Evolutionary conservation across 352 stramenopile genomes (phyloP), one percentile per base, ranked within the genome.

Genomic region (Phytophthora constricta): DNA sequence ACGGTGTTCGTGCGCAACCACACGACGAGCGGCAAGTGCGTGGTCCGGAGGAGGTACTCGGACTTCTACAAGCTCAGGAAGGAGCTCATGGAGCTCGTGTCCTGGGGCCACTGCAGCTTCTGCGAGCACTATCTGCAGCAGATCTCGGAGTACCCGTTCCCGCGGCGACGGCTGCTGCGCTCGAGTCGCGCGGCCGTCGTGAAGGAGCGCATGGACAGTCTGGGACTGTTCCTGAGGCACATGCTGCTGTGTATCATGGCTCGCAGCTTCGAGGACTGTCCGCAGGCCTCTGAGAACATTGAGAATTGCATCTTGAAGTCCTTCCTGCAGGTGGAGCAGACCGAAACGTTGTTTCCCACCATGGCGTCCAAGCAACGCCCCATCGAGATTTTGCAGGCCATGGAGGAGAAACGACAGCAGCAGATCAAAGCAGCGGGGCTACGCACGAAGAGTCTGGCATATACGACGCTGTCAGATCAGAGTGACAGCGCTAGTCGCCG

Each of bases 51-150:
- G 16, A 79, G 87, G n/a, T 95, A 95, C 66, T 94, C 85, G 53
- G 85, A 95, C 69, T 95, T 95, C 57, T 95, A 84, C 71, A 83
- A 91, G 67, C 75, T 95, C 19, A 82, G 87, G 42, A 92, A 93
- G 62, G 77, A 95, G 70, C 82, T 95, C 51, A 84, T 94, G 53
- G 86, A 91, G 62, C 68, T 92, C 61, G 80, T 95, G 31, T 91
- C 80, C 11, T 92, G 82, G 80, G 79, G 77, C 37, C 87, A 95
- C 72, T 95, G 87, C 72, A 41, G 68, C 34, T 80, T 71, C 53
- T 95, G 87, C 62, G 74, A 86, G 41, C 62, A 80, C 37, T 92
- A 88, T 58, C 55, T 80, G 65, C 70, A 86, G 52, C 67, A 92
- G 52, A 90, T 95, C 56, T 68, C 84, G 23, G 80, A 82, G 27